Percentiles rank a stretch among this genome's conserved stretches.
These are phyloP conservation scores for Arthromyces matolae DNA, from an alignment of 768 basidiomycete species.

Conservation along the genomic window DNA sequence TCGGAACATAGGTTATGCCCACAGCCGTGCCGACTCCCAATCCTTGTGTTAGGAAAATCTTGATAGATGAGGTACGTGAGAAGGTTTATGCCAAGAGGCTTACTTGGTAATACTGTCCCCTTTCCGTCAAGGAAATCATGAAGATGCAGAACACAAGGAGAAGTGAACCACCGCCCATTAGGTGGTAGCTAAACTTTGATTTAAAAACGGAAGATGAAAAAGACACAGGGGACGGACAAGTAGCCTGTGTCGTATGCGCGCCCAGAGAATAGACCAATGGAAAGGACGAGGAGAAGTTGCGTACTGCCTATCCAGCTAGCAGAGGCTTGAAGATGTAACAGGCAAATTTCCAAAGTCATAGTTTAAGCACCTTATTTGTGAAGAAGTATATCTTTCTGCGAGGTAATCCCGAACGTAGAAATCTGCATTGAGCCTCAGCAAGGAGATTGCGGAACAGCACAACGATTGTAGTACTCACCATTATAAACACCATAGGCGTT, in stretches of 20 bases:
- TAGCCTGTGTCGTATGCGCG: slow-evolving; percentile 25
- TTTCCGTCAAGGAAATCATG: slow-evolving; percentile 29
- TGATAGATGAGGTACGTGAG: not conserved
- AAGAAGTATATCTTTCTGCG: slow-evolving; percentile 18
- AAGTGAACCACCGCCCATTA: slow-evolving; percentile 26
- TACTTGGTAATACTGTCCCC: slow-evolving; percentile 29
- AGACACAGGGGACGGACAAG: slow-evolving; percentile 16
- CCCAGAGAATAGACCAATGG: slow-evolving; percentile 22
- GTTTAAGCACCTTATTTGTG: slow-evolving; percentile 20
- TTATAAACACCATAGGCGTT: slow-evolving; percentile 24
- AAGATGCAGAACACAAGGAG: slow-evolving; percentile 29
- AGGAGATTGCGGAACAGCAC: not conserved
- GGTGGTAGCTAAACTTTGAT: slow-evolving; percentile 19
- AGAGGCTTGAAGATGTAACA: not conserved
- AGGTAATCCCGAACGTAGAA: slow-evolving; percentile 25
- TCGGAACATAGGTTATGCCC: slow-evolving; percentile 45
- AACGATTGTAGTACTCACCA: slow-evolving; percentile 5
- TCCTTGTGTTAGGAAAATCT: slow-evolving; percentile 48
- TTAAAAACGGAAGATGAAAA: not conserved
- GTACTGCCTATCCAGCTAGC: slow-evolving; percentile 28
- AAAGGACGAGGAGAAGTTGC: slow-evolving; percentile 22
- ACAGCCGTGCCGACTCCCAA: slow-evolving; percentile 43
- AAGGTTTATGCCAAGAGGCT: not conserved
- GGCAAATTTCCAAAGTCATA: not conserved
- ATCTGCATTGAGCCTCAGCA: slow-evolving; percentile 11